phyloP scores from a whole-genome alignment of 169 alveolate species.

The Babesia bovis region DNA sequence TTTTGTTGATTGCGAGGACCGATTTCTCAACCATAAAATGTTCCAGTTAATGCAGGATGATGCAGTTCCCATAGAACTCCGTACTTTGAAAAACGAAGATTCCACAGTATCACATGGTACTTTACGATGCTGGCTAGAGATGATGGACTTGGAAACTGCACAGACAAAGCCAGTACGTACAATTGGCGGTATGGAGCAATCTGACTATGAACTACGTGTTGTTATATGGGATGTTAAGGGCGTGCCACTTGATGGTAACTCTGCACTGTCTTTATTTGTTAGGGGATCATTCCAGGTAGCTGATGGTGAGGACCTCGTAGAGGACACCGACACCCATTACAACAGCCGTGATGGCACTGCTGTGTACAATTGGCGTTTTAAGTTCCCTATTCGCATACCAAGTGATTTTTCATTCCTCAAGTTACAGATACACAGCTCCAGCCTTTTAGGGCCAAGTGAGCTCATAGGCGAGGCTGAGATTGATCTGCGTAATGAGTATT shows the following conservation, averaged over 20 bases:
- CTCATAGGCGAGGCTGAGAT: conserved; percentile 83
- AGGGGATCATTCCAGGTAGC: conserved; percentile 82
- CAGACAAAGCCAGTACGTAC: conserved; percentile 80
- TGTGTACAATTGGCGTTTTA: conserved; percentile 87
- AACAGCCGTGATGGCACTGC: conserved; percentile 88
- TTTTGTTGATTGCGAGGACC: conserved; percentile 86
- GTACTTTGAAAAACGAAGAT: conserved; percentile 74
- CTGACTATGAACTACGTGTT: conserved; percentile 82
- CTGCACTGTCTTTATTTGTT: conserved; percentile 83
- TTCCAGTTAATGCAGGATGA: conserved; percentile 79
- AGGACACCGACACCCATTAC: conserved; percentile 87
- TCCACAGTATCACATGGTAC: conserved; percentile 86
- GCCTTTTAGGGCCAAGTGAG: conserved; percentile 76
- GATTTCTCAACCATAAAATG: conserved; percentile 81
- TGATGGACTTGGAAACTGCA: conserved; percentile 81
- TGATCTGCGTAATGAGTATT: conserved; percentile 81
- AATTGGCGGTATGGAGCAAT: conserved; percentile 83
- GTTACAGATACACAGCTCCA: conserved; percentile 78
- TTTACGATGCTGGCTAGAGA: conserved; percentile 85
- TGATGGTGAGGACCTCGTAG: conserved; percentile 72
- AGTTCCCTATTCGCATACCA: conserved; percentile 83
- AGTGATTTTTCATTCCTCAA: conserved; percentile 81
- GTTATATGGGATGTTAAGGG: conserved; percentile 88
- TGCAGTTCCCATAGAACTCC: conserved; percentile 78
- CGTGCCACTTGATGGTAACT: conserved; percentile 81